A percentile compares a stretch with the other conserved stretches of the same genome.
phyloP scores from a whole-genome alignment of 2,329 filamentous ascomycete genomes.

The Fusarium sacchari region DNA sequence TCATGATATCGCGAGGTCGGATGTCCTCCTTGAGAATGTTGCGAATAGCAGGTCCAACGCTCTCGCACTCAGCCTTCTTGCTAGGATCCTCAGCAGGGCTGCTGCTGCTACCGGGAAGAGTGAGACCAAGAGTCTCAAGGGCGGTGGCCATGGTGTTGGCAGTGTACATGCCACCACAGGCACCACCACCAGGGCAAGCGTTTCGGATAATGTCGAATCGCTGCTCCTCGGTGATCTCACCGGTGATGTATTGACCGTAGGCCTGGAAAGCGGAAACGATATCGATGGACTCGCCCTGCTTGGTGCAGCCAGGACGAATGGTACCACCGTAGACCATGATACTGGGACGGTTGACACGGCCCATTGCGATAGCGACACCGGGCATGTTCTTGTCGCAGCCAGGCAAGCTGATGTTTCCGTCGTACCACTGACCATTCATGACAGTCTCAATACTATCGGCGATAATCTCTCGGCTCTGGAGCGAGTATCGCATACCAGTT shows the following conservation, averaged over 20 bases:
- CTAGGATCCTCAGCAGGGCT: conserved; percentile 78
- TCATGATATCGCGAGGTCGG: conserved; percentile 80
- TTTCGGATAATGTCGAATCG: conserved; percentile 95
- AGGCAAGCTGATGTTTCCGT: conserved; percentile 94
- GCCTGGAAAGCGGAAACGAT: conserved; percentile 98
- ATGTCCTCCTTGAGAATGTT: conserved; percentile 81
- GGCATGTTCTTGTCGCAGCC: conserved; percentile 99
- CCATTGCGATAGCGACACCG: conserved; percentile 91
- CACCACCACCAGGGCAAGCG: conserved; percentile 75
- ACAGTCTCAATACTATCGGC: conserved; percentile 99
- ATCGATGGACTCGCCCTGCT: conserved; percentile 80
- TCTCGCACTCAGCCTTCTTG: conserved; percentile 78
- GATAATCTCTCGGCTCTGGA: conserved; percentile 96
- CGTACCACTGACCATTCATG: conserved; percentile 99
- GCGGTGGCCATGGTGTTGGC: conserved; percentile 94
- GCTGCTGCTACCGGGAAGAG: conserved; percentile 83
- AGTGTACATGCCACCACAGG: conserved; percentile 90
- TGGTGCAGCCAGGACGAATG: conserved; percentile 89
- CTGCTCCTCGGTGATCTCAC: conserved; percentile 89
- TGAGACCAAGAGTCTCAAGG: conserved; percentile 90
- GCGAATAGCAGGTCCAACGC: conserved; percentile 77
- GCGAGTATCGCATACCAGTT: conserved; percentile 92
- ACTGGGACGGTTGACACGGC: conserved; percentile 89
- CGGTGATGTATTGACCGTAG: conserved; percentile 93
- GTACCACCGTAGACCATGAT: conserved; percentile 98